Evolutionary conservation across 441 rosid species (phyloP), one percentile per base, ranked within the genome.

Genomic region (Dalechampia spathulata): DNA sequence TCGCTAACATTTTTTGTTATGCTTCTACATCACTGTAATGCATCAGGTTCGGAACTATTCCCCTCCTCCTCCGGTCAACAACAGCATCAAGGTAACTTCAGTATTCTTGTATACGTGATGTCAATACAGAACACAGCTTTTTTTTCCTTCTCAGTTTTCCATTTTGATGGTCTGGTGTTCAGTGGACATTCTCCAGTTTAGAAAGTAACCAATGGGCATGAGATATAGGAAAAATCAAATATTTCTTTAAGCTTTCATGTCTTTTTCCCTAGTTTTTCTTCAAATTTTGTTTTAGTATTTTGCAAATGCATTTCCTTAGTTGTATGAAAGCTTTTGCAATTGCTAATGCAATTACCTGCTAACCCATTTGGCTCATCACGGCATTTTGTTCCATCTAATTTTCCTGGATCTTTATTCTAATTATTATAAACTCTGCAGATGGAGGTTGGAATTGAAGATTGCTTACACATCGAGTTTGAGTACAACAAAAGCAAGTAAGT

Each of bases 251-350:
- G n/a, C n/a, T n/a, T n/a, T n/a, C n/a, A n/a, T n/a, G n/a, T n/a
- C n/a, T n/a, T n/a, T n/a, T n/a, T n/a, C n/a, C n/a, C n/a, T n/a
- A n/a, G n/a, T n/a, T 30, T 8, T 30, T 30, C 4, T 30, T 4
- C 4, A 30, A 30, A 8, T 30, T 30, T 30, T 30, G 8, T 30
- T 30, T 4, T 30, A 3, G 34, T 30, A 8, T 30, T 30, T 34
- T 52, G 0, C 17, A 11, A 52, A 30, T 2, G 1, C n/a, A n/a
- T n/a, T n/a, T 25, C 2, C 44, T 30, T 5, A 32, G 64, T 77
- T 83, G 95, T 84, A 86, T 96, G n/a, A n/a, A n/a, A n/a, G n/a
- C n/a, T n/a, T n/a, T n/a, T n/a, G 97, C 86, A 86, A 95, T 92
- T 52, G 97, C 96, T 49, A 86, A 88, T 7, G 97, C 86, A 74